phyloP scores from a whole-genome alignment of 2,329 filamentous ascomycete genomes.

The Teratosphaeriaceae sp. region DNA sequence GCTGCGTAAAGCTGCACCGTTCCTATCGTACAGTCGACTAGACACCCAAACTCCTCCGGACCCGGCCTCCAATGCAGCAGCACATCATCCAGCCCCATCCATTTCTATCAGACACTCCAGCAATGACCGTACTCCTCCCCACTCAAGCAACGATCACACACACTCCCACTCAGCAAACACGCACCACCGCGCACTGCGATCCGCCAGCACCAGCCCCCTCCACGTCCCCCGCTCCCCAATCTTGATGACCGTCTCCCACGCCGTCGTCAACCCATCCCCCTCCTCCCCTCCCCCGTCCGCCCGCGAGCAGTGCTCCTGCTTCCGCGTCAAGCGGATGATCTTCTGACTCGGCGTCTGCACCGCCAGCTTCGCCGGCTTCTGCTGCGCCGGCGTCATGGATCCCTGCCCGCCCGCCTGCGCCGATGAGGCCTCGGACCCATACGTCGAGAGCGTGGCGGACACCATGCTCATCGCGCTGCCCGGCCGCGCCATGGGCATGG shows the following conservation, averaged over 20 bases:
- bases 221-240: conserved; percentile 75
- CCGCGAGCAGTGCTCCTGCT: conserved; percentile 53
- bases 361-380: conserved; percentile 88
- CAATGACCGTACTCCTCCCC: not conserved
- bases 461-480: conserved; percentile 56
- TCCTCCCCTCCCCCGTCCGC: conserved; percentile 47
- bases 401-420: conserved; percentile 49
- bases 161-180: conserved; percentile 87
- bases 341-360: conserved; percentile 93
- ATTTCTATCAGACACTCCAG: not conserved
- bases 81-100: no score
- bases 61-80: no score
- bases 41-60: no score
- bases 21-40: no score
- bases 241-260: conserved; percentile 89
- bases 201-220: conserved; percentile 74
- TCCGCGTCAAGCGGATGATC: conserved; percentile 80
- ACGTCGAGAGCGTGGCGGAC: conserved; percentile 45
- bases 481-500: conserved; percentile 47
- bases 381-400: conserved; percentile 46
- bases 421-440: conserved; percentile 48
- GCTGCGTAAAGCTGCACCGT: no score
- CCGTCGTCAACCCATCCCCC: conserved; percentile 60
- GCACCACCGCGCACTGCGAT: conserved; percentile 79
- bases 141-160: conserved; percentile 6